Percentiles rank a stretch among this genome's conserved stretches.
These are phyloP conservation scores for Dichomitus squalens DNA, from an alignment of 1,284 basidiomycete genomes.

Conservation along the genomic window DNA sequence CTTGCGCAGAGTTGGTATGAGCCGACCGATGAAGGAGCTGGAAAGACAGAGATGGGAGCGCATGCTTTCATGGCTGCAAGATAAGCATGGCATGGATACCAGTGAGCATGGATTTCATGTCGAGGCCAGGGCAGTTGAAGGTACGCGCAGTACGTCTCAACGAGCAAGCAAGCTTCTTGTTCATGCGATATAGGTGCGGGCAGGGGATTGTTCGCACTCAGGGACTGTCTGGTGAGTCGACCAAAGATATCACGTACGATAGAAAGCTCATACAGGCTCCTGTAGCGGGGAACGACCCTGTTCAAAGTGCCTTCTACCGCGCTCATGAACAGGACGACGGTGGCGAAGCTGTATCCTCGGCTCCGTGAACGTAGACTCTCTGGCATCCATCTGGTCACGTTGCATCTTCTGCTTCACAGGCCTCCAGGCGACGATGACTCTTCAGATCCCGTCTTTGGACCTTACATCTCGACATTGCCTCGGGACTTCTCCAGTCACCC, in stretches of 20 bases:
- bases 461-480: conserved; percentile 78
- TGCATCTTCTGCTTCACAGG: conserved; percentile 49
- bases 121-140: conserved; percentile 41
- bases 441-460: conserved; percentile 63
- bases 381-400: conserved; percentile 55
- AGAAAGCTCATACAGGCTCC: background rate
- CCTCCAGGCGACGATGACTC: conserved; percentile 39
- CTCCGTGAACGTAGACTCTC: conserved; percentile 39
- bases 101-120: conserved; percentile 41
- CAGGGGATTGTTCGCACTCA: conserved; percentile 66
- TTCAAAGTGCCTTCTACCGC: conserved; percentile 71
- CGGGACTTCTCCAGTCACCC: conserved; percentile 73
- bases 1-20: background rate
- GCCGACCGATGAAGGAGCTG: conserved; percentile 14
- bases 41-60: conserved; percentile 47
- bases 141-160: conserved; percentile 9
- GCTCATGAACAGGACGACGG: conserved; percentile 71
- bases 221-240: conserved; percentile 46
- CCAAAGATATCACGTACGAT: background rate
- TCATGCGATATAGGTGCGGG: conserved; percentile 54
- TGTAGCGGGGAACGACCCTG: conserved; percentile 54
- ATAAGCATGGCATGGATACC: conserved; percentile 50
- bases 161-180: background rate
- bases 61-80: conserved; percentile 58
- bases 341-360: conserved; percentile 54